phyloP scores from a whole-genome alignment of 176 grass and related monocot species.

The Cocos nucifera region DNA sequence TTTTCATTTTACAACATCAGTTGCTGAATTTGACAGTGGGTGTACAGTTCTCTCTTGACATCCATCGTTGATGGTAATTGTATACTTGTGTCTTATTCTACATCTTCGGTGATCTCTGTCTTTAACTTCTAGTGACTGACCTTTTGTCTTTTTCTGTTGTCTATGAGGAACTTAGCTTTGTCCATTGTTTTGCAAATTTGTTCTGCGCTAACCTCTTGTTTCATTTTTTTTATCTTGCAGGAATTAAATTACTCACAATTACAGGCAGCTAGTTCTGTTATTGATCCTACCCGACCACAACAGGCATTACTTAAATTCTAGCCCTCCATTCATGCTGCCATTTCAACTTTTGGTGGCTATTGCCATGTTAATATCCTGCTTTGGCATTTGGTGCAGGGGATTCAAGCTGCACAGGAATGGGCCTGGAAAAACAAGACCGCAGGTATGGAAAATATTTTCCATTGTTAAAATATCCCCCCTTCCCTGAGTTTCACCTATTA shows the following conservation, averaged over 20 bases:
- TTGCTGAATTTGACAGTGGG: no score
- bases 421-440: slow-evolving; percentile 62
- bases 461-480: no score
- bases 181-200: not conserved
- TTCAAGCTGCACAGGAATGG: slow-evolving; percentile 66
- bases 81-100: no score
- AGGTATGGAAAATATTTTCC: slow-evolving; percentile 19
- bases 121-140: no score
- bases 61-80: no score
- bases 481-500: no score
- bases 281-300: slow-evolving; percentile 60
- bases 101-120: no score
- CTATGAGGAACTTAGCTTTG: no score
- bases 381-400: slow-evolving; percentile 39
- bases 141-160: no score
- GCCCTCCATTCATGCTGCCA: slow-evolving; percentile 1
- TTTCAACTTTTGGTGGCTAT: slow-evolving; percentile 13
- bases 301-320: slow-evolving; percentile 40
- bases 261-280: slow-evolving; percentile 42
- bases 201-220: not conserved
- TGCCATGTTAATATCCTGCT: not conserved
- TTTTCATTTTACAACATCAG: no score
- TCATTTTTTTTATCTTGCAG: slow-evolving; percentile 26
- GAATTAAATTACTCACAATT: slow-evolving; percentile 69
- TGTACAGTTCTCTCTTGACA: no score